These are phyloP conservation scores for Leishmania gerbilli DNA, from an alignment of 208 protist species.

Conservation along the genomic window DNA sequence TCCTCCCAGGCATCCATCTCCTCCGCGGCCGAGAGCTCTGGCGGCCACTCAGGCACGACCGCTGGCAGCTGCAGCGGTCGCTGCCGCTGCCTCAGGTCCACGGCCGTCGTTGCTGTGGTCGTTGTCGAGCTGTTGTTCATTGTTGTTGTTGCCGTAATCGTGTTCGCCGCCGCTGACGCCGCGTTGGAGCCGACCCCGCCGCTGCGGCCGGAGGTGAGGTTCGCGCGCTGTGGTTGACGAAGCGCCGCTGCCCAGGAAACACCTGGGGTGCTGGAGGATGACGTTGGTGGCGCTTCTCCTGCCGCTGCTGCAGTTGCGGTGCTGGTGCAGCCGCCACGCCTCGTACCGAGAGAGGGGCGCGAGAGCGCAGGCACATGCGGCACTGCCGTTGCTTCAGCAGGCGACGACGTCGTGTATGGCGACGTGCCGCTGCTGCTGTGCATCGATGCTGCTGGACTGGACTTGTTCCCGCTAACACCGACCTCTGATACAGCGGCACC, in stretches of 20 bases:
- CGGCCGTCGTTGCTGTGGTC: conserved; percentile 1
- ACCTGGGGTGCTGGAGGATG: background rate
- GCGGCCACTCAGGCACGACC: conserved; percentile 15
- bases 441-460: background rate
- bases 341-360: conserved; percentile 9
- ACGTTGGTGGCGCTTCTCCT: background rate
- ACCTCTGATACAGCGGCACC: background rate
- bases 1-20: conserved; percentile 28
- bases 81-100: background rate
- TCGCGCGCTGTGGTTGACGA: conserved; percentile 1
- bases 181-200: background rate
- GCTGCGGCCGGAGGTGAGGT: conserved; percentile 7
- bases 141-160: conserved; percentile 5
- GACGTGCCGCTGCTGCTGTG: conserved; percentile 1
- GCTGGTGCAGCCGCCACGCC: background rate
- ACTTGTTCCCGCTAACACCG: background rate
- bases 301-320: background rate
- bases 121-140: conserved; percentile 23
- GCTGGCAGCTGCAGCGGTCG: background rate
- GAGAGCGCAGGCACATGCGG: conserved; percentile 10
- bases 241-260: conserved; percentile 29
- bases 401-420: background rate
- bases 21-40: conserved; percentile 30
- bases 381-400: background rate
- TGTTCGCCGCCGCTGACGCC: background rate